Conservation (phyloP, 768 basidiomycete species). For the Russula virescens region DNA sequence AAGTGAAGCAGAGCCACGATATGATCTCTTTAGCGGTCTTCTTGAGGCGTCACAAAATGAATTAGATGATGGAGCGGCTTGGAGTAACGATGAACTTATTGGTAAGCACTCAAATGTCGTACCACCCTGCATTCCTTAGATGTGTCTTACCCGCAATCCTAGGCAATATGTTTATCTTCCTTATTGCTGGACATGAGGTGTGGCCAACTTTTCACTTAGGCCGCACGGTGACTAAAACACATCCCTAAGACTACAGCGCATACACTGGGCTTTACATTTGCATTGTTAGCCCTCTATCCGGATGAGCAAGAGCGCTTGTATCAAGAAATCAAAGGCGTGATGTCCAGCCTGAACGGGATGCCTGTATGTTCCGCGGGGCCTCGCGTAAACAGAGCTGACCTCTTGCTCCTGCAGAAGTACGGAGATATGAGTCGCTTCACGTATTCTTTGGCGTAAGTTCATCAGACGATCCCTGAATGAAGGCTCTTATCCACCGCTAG, state of each 20-base stretch:
- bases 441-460: conserved; percentile 15
- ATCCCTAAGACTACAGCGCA: conserved; percentile 34
- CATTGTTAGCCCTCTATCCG: conserved; percentile 37
- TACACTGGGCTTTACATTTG: conserved; percentile 37
- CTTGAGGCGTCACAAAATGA: conserved; percentile 23
- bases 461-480: background rate
- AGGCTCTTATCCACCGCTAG: conserved; percentile 28
- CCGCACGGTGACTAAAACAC: background rate
- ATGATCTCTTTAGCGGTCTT: conserved; percentile 29
- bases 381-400: background rate
- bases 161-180: conserved; percentile 31
- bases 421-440: conserved; percentile 23
- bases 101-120: conserved; percentile 5
- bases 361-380: background rate
- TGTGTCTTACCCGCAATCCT: background rate
- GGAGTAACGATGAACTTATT: conserved; percentile 26
- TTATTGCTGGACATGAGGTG: conserved; percentile 34
- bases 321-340: conserved; percentile 32
- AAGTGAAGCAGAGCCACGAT: conserved; percentile 22
- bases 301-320: conserved; percentile 40
- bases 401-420: conserved; percentile 18
- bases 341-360: conserved; percentile 28
- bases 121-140: background rate
- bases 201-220: background rate
- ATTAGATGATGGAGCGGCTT: conserved; percentile 8